Base-by-base conservation (phyloP, 108 stramenopile genomes). In the Cyclostephanos tholiformis region DNA sequence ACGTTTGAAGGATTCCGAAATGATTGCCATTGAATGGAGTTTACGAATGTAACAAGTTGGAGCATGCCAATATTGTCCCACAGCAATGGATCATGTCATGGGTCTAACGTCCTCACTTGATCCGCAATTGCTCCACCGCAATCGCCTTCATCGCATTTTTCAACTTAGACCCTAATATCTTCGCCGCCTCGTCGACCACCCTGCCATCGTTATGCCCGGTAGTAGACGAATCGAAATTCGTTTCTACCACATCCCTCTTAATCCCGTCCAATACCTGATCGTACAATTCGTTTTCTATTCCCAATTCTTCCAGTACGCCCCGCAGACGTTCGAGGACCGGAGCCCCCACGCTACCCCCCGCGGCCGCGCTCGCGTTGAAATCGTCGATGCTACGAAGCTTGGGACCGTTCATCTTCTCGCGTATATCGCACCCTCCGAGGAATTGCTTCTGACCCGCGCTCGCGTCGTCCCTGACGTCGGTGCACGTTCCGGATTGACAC, bases 351-450 rank as follows among this genome's bases (percentile, higher is more conserved):
- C 87, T 82, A 4, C 90, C 94, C n/a, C 91, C 91, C 0, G 87
- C 88, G n/a, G 78, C 83, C 29, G 84, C 79, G 13, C 84, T 81
- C 41, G 82, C 84, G 74, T 95, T 95, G 68, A 91, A 95, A 72
- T 95, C 94, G 59, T 95, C 94, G 70, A 95, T 93, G 39, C 82
- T 87, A 61, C 88, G 88, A 27, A 95, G 63, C 60, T 87, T 78
- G 20, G 76, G 82, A 16, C 62, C 82, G 9, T 55, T 64, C 17
- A 69, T 41, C 52, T 88, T 65, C 65, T 88, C 91, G 35, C 94
- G 82, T 16, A 95, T 62, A 82, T 95, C 91, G 26, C 83, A 90
- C 13, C 94, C 94, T 16, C 94, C 94, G 72, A 95, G 58, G 76
- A 95, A 95, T 61, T 85, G 79, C 48, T 91, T 90, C 46, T 63